These are phyloP conservation scores for Fraxinus excelsior DNA, from an alignment of 257 asterid species.

Conservation along the genomic window DNA sequence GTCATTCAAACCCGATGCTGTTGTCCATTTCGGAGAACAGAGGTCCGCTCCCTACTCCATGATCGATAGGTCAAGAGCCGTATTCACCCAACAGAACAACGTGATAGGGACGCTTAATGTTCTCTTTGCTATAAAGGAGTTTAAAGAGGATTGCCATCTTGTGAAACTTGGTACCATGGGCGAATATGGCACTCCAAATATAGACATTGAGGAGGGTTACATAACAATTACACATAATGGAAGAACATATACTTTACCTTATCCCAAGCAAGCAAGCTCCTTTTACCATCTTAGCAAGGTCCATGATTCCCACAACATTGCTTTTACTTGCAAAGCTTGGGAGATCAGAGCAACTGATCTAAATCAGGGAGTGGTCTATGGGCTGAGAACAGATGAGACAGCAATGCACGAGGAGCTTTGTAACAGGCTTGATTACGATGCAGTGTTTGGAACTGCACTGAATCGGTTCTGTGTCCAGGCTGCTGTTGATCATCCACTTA, in stretches of 20 bases:
- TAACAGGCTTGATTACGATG: slow-evolving; percentile 88
- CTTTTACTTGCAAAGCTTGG: slow-evolving; percentile 95
- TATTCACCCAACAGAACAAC: slow-evolving; percentile 84
- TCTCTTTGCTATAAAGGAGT: slow-evolving; percentile 88
- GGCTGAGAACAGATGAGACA: slow-evolving; percentile 83
- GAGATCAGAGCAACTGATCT: slow-evolving; percentile 93
- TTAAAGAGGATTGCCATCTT: slow-evolving; percentile 83
- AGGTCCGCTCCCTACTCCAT: slow-evolving; percentile 97
- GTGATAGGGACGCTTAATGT: slow-evolving; percentile 92
- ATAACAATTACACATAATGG: slow-evolving; percentile 88
- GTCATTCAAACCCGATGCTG: slow-evolving; percentile 80
- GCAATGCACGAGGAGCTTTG: slow-evolving; percentile 84
- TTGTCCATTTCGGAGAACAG: slow-evolving; percentile 97
- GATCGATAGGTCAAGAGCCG: slow-evolving; percentile 93
- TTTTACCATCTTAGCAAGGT: slow-evolving; percentile 95
- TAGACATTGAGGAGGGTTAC: slow-evolving; percentile 95
- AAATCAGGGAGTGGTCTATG: slow-evolving; percentile 96
- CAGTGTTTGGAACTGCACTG: slow-evolving; percentile 89
- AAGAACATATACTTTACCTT: slow-evolving; percentile 89
- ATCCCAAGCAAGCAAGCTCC: slow-evolving; percentile 94
- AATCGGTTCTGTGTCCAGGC: slow-evolving; percentile 98
- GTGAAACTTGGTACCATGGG: slow-evolving; percentile 99
- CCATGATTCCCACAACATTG: slow-evolving; percentile 92
- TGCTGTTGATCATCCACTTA: slow-evolving; percentile 92
- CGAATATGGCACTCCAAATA: slow-evolving; percentile 97